Base-by-base conservation (phyloP, 371 early-diverging fungal species). In the Coemansia sp. region DNA sequence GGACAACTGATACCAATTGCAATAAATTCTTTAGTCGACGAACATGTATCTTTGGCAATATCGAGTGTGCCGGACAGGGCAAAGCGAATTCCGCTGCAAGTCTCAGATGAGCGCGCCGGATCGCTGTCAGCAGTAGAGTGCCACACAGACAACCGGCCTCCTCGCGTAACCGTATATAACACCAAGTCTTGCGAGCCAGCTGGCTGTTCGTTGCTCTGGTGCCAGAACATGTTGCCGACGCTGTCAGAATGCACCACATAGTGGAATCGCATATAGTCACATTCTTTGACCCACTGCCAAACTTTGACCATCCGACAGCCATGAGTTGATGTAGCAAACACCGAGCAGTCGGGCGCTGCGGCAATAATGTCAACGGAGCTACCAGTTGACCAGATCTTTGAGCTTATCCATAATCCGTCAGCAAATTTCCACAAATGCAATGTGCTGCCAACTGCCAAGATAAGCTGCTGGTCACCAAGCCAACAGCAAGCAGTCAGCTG, bases 221-320 rank as follows among this genome's bases (percentile, higher is more conserved):
- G 61, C 77, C 77, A 76, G 34, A 72, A 76, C 11, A 68, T 37
- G 34, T 57, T 56, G 37, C 51, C 7, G 4, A 76, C 66, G 0
- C 63, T n/a, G 8, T 14, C 27, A 5, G 68, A 24, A 22, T 76
- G 77, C 10, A 74, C 73, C 11, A 72, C 42, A 37, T 76, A 76
- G 27, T 74, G 77, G 39, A 76, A 64, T 24, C 69, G 77, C 47
- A 73, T 1, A 16, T 54, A 42, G 34, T 26, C n/a, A n/a, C 24
- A 27, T 13, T 26, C 51, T 3, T 18, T 42, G 1, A 56, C 16
- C 26, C 63, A 21, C 58, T 74, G 77, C 77, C 77, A 76, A 2
- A 76, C 60, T 51, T 68, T 76, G 47, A 59, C 69, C 34, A 76
- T 22, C 52, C 24, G 65, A 16, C 63, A 57, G 18, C 64, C 60